Percentiles rank a stretch among this genome's conserved stretches.
Evolutionary conservation across 2,329 filamentous ascomycete genomes (phyloP).

Genomic region (Cladosporium sp.): DNA sequence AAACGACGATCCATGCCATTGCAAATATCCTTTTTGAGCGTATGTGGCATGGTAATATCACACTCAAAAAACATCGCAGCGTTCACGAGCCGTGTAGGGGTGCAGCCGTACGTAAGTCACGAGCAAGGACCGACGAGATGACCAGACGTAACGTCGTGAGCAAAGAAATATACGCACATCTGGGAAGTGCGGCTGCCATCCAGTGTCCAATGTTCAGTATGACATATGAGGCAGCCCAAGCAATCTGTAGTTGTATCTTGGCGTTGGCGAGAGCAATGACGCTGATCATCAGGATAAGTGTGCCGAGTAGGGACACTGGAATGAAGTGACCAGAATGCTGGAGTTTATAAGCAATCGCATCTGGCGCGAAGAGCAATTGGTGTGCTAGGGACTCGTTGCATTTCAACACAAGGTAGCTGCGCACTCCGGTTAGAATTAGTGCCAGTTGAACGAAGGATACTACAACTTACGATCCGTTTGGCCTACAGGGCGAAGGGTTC

Average conservation of each 20-base stretch:
- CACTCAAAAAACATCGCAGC: background rate
- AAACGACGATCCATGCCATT: background rate
- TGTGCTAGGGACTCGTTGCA: conserved; percentile 53
- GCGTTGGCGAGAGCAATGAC: conserved; percentile 54
- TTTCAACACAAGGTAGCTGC: conserved; percentile 48
- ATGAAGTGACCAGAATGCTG: conserved; percentile 44
- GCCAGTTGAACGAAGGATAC: background rate
- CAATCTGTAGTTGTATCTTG: conserved; percentile 48
- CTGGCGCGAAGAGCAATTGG: conserved; percentile 54
- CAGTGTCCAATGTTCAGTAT: conserved; percentile 53
- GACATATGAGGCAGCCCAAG: conserved; percentile 53
- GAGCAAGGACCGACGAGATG: background rate
- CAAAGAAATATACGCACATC: conserved; percentile 4
- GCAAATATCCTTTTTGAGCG: background rate
- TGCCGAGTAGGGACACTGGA: conserved; percentile 51
- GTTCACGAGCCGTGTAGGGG: background rate
- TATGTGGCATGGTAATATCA: background rate
- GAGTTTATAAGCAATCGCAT: conserved; percentile 50
- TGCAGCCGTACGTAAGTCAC: background rate
- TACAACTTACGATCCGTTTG: conserved; percentile 42
- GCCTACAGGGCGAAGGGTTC: no score
- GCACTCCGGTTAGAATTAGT: background rate
- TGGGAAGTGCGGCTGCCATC: conserved; percentile 52
- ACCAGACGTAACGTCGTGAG: background rate
- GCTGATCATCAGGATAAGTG: conserved; percentile 54